A percentile compares a stretch with the other conserved stretches of the same genome.
These are phyloP conservation scores for Pleurotus salmoneostramineus DNA, from an alignment of 768 basidiomycete species.

Conservation along the genomic window DNA sequence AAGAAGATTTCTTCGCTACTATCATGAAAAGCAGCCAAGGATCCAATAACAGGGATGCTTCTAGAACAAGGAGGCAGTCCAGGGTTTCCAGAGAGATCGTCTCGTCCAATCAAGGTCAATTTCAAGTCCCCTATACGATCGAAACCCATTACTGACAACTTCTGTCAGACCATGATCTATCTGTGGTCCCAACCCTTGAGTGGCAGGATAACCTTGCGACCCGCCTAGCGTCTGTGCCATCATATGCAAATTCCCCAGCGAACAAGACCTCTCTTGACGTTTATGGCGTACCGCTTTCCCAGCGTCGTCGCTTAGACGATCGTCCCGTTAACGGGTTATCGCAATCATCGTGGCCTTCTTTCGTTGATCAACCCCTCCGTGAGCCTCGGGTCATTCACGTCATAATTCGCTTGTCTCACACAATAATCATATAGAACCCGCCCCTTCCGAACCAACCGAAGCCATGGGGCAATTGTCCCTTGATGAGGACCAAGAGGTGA, in stretches of 20 bases:
- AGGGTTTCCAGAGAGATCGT: slow-evolving; percentile 77
- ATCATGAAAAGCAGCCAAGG: slow-evolving; percentile 58
- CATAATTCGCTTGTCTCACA: background rate
- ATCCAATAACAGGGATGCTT: slow-evolving; percentile 41
- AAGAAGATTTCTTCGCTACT: slow-evolving; percentile 77
- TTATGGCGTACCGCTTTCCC: slow-evolving; percentile 4
- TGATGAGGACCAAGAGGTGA: slow-evolving; percentile 72
- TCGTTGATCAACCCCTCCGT: background rate
- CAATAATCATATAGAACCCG: background rate
- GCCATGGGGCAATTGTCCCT: slow-evolving; percentile 68
- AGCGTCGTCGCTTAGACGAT: slow-evolving; percentile 4
- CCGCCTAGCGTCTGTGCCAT: slow-evolving; percentile 36
- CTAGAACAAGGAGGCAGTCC: slow-evolving; percentile 67
- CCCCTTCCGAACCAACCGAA: slow-evolving; percentile 41
- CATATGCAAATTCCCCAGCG: background rate
- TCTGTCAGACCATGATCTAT: slow-evolving; percentile 50
- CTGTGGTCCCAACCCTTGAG: slow-evolving; percentile 64
- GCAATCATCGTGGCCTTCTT: background rate
- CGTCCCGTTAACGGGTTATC: background rate
- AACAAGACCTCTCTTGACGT: background rate
- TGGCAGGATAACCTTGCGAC: slow-evolving; percentile 75
- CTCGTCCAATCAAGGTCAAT: slow-evolving; percentile 59
- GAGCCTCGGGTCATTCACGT: background rate
- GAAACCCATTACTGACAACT: slow-evolving; percentile 5
- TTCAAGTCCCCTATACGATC: background rate